Conservation (phyloP, 495 filamentous ascomycete species). For the Darksidea phi region DNA sequence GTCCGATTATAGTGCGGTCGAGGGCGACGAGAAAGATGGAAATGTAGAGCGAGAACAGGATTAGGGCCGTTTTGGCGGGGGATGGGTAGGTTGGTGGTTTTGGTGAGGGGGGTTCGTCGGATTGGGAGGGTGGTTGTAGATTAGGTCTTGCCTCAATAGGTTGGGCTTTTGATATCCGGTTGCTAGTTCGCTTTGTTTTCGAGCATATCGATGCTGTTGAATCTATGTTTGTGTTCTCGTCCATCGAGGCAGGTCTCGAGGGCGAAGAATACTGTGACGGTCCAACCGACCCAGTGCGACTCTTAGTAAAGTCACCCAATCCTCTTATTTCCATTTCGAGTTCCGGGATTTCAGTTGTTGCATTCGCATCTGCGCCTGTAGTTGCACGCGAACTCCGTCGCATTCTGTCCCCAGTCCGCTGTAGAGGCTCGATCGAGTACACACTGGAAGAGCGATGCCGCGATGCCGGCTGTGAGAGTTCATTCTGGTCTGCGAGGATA, state of each 20-base stretch:
- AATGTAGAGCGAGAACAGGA: conserved; percentile 42
- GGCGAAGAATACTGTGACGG: background rate
- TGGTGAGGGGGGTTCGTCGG: background rate
- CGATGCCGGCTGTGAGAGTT: background rate
- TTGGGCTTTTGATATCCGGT: background rate
- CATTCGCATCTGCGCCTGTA: background rate
- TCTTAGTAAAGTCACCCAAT: background rate
- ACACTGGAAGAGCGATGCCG: background rate
- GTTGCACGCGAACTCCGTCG: background rate
- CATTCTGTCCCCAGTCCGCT: background rate
- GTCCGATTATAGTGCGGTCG: conserved; percentile 35
- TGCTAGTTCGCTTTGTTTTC: background rate
- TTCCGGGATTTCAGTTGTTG: background rate
- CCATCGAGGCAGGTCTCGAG: background rate
- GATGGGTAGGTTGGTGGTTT: conserved; percentile 2
- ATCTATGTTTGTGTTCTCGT: background rate
- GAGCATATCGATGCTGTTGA: background rate
- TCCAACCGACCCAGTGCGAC: background rate
- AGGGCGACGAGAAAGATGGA: conserved; percentile 35
- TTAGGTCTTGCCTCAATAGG: background rate
- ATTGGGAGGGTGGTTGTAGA: background rate
- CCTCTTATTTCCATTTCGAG: background rate
- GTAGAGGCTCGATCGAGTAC: conserved; percentile 3
- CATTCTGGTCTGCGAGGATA: background rate
- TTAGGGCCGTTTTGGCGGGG: conserved; percentile 31